Evolutionary conservation across 2,329 filamentous ascomycete genomes (phyloP).

Genomic region (Claviceps sorghi): DNA sequence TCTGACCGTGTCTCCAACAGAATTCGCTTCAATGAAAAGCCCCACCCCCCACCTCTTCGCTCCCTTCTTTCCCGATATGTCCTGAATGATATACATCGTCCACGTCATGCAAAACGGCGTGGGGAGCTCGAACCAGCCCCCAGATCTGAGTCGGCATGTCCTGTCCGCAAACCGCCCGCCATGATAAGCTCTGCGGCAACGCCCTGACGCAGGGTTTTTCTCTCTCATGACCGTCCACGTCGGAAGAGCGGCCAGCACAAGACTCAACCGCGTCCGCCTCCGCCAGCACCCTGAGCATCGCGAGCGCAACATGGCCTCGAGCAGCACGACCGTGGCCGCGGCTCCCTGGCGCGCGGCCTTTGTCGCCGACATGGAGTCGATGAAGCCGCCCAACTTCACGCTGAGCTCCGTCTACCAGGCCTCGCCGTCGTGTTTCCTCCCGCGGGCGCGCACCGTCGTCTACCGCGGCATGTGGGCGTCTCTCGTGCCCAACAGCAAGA

Average conservation of each 20-base stretch:
- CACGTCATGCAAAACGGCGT: no score
- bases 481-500: constrained; percentile 57
- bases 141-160: background rate
- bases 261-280: background rate
- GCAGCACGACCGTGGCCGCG: constrained; percentile 10
- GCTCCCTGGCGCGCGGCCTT: constrained; percentile 41
- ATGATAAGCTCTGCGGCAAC: background rate
- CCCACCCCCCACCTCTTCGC: no score
- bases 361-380: constrained; percentile 32
- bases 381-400: constrained; percentile 34
- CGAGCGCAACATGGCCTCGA: constrained; percentile 14
- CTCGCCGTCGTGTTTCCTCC: constrained; percentile 17
- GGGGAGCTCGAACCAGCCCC: no score
- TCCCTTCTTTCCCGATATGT: no score
- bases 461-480: constrained; percentile 73
- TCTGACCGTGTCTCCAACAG: no score
- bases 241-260: background rate
- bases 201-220: background rate
- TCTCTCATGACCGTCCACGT: background rate
- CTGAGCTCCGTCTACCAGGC: constrained; percentile 34
- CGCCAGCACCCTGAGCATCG: constrained; percentile 15
- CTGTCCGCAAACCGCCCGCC: background rate
- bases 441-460: constrained; percentile 64
- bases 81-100: no score
- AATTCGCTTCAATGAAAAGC: no score